These are phyloP conservation scores for Phoma sp. DNA, from an alignment of 2,329 filamentous ascomycete genomes.

Conservation along the genomic window DNA sequence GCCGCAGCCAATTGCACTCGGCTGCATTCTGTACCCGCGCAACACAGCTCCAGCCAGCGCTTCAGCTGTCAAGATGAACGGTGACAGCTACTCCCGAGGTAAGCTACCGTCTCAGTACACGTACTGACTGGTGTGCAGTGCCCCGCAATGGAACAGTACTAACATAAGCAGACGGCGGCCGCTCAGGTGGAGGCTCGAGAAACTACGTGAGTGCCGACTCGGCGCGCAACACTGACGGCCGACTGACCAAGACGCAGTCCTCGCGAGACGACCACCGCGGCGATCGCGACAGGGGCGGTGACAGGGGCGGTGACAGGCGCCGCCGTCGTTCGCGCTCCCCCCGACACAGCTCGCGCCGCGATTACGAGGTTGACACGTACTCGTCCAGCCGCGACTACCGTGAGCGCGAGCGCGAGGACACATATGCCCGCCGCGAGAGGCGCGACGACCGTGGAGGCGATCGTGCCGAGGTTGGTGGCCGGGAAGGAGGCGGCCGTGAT, in stretches of 20 bases:
- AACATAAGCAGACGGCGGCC: constrained; percentile 48
- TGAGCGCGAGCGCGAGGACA: constrained; percentile 91
- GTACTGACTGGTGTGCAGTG: constrained; percentile 48
- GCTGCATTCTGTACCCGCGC: constrained; percentile 5
- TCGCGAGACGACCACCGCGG: constrained; percentile 44
- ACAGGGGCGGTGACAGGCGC: constrained; percentile 51
- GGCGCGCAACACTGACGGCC: constrained; percentile 20
- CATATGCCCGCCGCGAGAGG: constrained; percentile 74
- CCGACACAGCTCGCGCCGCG: constrained; percentile 70
- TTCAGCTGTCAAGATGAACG: constrained; percentile 72
- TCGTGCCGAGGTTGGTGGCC: constrained; percentile 27
- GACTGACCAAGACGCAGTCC: constrained; percentile 37
- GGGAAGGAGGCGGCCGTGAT: constrained; percentile 40
- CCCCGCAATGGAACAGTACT: constrained; percentile 30
- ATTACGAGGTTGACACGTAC: constrained; percentile 83
- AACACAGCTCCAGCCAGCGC: constrained; percentile 20
- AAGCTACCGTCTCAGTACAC: constrained; percentile 48
- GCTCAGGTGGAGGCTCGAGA: constrained; percentile 44
- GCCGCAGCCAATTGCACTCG: constrained; percentile 7
- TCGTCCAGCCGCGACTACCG: constrained; percentile 92
- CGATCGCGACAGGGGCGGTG: constrained; percentile 28
- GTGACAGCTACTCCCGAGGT: constrained; percentile 84
- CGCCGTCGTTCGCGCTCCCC: constrained; percentile 87
- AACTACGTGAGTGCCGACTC: constrained; percentile 47
- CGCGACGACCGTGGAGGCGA: constrained; percentile 62